These are phyloP conservation scores for Stephania yunnanensis DNA, from an alignment of 164 flowering plant species.

Conservation along the genomic window DNA sequence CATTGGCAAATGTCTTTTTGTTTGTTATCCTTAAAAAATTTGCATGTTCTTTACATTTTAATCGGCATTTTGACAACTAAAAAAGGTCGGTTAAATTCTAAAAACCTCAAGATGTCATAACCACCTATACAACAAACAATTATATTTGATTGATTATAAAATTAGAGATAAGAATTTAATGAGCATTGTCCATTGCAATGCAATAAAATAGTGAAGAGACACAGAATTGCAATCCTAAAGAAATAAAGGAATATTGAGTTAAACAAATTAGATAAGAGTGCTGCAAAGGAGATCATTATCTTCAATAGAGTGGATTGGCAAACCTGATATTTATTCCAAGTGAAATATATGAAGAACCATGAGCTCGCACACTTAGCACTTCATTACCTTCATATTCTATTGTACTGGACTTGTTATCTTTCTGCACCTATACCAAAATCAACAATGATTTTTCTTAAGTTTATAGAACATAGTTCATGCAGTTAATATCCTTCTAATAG, in stretches of 20 bases:
- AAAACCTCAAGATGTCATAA: background rate
- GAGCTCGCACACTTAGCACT: constrained; percentile 78
- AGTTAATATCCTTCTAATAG: background rate
- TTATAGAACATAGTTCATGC: constrained; percentile 1
- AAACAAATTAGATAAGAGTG: background rate
- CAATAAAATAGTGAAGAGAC: background rate
- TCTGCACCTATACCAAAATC: constrained; percentile 31
- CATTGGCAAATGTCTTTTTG: no score
- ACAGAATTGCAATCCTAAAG: background rate
- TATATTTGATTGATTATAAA: background rate
- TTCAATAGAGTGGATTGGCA: background rate
- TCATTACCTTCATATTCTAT: constrained; percentile 48
- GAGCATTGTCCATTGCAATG: background rate
- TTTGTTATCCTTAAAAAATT: no score
- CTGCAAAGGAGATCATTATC: background rate
- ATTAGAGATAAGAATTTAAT: background rate
- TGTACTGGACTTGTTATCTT: constrained; percentile 26
- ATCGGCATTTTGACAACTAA: background rate
- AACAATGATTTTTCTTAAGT: background rate
- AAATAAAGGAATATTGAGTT: background rate
- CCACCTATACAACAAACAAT: background rate
- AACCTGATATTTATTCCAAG: constrained; percentile 91
- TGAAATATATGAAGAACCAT: constrained; percentile 74
- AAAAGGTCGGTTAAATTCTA: background rate
- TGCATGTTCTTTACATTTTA: background rate